A percentile compares a stretch with the other conserved stretches of the same genome.
phyloP scores from a whole-genome alignment of 805 yeast genomes.

The Yarrowia sp. region DNA sequence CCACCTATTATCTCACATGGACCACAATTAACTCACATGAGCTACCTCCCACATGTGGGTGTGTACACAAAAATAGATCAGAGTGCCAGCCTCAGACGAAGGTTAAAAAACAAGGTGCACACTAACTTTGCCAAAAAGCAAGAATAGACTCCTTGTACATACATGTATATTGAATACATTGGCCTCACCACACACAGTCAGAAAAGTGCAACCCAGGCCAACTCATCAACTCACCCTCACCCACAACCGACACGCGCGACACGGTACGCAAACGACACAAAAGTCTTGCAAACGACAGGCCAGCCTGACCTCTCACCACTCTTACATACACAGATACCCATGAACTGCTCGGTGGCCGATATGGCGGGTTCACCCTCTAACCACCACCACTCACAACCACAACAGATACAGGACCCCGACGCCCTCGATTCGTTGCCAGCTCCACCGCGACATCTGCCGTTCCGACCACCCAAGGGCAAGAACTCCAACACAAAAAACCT shows the following conservation, averaged over 20 bases:
- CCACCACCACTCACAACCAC: conserved; percentile 4
- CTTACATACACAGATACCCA: not conserved
- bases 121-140: conserved; percentile 20
- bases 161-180: conserved; percentile 13
- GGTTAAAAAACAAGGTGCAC: conserved; percentile 21
- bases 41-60: not conserved
- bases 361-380: conserved; percentile 15
- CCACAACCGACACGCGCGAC: not conserved
- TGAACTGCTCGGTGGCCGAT: conserved; percentile 24
- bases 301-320: not conserved
- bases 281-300: not conserved
- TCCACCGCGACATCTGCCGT: conserved; percentile 13
- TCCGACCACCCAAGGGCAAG: conserved; percentile 19
- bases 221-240: too few species aligned
- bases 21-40: not conserved
- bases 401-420: not conserved
- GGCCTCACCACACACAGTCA: not conserved
- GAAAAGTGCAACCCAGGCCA: too few species aligned
- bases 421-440: conserved; percentile 4
- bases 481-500: conserved; percentile 23
- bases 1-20: not conserved
- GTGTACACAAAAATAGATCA: conserved; percentile 22
- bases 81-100: conserved; percentile 24
- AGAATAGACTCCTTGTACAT: conserved; percentile 7
- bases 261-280: not conserved